Conservation (phyloP, 1,284 basidiomycete species). For the Puccinia novopanici region DNA sequence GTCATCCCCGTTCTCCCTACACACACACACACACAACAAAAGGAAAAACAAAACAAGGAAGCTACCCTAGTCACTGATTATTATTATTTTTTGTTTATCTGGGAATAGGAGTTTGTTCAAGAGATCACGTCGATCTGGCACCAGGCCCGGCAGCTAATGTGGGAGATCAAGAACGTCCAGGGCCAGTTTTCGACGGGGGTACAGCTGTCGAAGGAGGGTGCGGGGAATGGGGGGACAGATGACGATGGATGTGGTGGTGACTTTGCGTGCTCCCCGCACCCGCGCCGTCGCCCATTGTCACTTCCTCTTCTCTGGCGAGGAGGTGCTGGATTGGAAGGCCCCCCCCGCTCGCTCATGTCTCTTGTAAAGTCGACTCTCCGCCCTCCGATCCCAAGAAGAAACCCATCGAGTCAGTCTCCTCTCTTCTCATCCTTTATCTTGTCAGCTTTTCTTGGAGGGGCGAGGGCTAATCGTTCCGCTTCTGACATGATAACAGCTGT, state of each 20-base stretch:
- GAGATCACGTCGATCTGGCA: slow-evolving; percentile 47
- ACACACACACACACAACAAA: background rate
- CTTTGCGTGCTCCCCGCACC: background rate
- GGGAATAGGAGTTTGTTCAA: slow-evolving; percentile 36
- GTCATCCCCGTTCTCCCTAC: no score
- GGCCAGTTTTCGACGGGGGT: slow-evolving; percentile 15
- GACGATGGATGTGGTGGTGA: slow-evolving; percentile 24
- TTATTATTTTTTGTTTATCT: slow-evolving; percentile 11
- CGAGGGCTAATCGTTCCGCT: background rate
- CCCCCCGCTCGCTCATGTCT: slow-evolving; percentile 10
- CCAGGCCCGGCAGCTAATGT: slow-evolving; percentile 13
- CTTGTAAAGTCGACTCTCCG: slow-evolving; percentile 15
- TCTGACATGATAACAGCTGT: background rate
- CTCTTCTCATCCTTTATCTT: background rate
- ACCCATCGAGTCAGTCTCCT: slow-evolving; percentile 20
- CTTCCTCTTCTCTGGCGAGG: slow-evolving; percentile 42
- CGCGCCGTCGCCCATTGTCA: slow-evolving; percentile 4
- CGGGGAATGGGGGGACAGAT: background rate
- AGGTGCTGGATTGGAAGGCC: slow-evolving; percentile 19
- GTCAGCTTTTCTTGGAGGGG: background rate
- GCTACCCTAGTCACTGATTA: background rate
- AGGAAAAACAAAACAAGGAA: no score
- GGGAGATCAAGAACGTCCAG: slow-evolving; percentile 32
- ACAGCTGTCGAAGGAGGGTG: background rate
- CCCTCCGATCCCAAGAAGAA: background rate